Evolutionary conservation across 1,284 basidiomycete genomes (phyloP).

Genomic region (Clitocybe nebularis): DNA sequence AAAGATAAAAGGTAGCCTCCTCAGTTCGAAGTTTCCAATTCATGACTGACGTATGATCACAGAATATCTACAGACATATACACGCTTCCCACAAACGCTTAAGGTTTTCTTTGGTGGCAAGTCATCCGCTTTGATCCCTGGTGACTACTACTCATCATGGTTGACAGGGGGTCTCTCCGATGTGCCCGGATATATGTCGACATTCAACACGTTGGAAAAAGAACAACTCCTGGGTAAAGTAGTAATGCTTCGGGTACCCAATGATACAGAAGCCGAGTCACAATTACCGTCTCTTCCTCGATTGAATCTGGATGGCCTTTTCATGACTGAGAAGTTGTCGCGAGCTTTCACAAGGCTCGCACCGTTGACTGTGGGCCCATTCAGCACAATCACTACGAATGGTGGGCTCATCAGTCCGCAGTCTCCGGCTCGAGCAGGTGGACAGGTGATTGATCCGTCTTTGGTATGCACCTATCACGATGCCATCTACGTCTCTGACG

Average conservation of each 20-base stretch:
- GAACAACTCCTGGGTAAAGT: slow-evolving; percentile 68
- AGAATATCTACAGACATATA: slow-evolving; percentile 78
- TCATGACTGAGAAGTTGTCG: slow-evolving; percentile 50
- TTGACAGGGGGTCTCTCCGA: slow-evolving; percentile 28
- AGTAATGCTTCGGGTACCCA: slow-evolving; percentile 51
- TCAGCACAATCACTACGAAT: slow-evolving; percentile 36
- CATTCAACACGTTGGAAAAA: slow-evolving; percentile 48
- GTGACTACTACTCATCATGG: slow-evolving; percentile 4
- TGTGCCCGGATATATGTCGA: slow-evolving; percentile 33
- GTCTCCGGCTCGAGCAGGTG: slow-evolving; percentile 39
- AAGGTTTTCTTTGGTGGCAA: slow-evolving; percentile 69
- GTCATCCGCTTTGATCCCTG: slow-evolving; percentile 19
- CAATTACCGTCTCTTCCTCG: slow-evolving; percentile 49
- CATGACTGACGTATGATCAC: slow-evolving; percentile 5
- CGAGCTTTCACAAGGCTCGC: slow-evolving; percentile 38
- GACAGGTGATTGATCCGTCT: slow-evolving; percentile 48
- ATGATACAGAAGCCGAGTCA: slow-evolving; percentile 42
- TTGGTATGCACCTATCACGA: slow-evolving; percentile 35
- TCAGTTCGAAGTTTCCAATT: slow-evolving; percentile 6
- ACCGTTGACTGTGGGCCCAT: slow-evolving; percentile 37
- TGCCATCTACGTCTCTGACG: slow-evolving; percentile 8
- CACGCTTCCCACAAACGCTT: slow-evolving; percentile 69
- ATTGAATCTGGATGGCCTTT: slow-evolving; percentile 59
- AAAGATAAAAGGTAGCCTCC: slow-evolving; percentile 84
- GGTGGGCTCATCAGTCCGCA: slow-evolving; percentile 55